phyloP scores from a whole-genome alignment of 2,329 filamentous ascomycete genomes.

The Phaeosphaeria sp. region DNA sequence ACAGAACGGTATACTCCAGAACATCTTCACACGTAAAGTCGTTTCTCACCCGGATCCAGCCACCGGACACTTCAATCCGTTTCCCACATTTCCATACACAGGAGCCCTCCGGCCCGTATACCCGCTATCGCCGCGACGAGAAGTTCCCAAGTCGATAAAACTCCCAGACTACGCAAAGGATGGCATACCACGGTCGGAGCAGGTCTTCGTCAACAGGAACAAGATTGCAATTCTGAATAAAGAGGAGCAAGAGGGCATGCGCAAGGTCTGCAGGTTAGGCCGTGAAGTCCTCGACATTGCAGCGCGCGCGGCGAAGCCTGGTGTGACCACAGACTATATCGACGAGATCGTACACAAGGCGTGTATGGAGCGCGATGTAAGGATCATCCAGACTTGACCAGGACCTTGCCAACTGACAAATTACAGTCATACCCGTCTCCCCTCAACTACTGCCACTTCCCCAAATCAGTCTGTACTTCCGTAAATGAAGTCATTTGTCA shows the following conservation, averaged over 20 bases:
- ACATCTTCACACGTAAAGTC: slow-evolving; percentile 77
- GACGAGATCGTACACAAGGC: slow-evolving; percentile 95
- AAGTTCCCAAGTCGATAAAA: slow-evolving; percentile 78
- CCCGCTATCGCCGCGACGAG: slow-evolving; percentile 47
- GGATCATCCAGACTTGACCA: slow-evolving; percentile 38
- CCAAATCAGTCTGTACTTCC: slow-evolving; percentile 97
- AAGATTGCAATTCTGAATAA: slow-evolving; percentile 84
- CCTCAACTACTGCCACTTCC: slow-evolving; percentile 94
- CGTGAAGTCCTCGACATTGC: slow-evolving; percentile 94
- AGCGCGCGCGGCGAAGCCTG: slow-evolving; percentile 81
- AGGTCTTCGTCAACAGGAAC: slow-evolving; percentile 71
- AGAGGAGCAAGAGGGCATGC: slow-evolving; percentile 85
- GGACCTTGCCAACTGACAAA: slow-evolving; percentile 16
- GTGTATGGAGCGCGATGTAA: slow-evolving; percentile 87
- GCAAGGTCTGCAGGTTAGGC: slow-evolving; percentile 85
- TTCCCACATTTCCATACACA: slow-evolving; percentile 83
- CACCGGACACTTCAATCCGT: slow-evolving; percentile 89
- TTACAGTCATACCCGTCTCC: slow-evolving; percentile 91
- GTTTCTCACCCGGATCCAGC: slow-evolving; percentile 91
- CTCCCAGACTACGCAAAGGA: slow-evolving; percentile 88
- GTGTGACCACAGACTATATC: slow-evolving; percentile 93
- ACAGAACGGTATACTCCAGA: slow-evolving; percentile 76
- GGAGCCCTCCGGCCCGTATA: slow-evolving; percentile 86
- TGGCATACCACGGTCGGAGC: slow-evolving; percentile 74
- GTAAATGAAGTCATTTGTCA: slow-evolving; percentile 98